Evolutionary conservation across 176 grass and related monocot species (phyloP), one percentile per base, ranked within the genome.

Genomic region (Oryza australiensis): DNA sequence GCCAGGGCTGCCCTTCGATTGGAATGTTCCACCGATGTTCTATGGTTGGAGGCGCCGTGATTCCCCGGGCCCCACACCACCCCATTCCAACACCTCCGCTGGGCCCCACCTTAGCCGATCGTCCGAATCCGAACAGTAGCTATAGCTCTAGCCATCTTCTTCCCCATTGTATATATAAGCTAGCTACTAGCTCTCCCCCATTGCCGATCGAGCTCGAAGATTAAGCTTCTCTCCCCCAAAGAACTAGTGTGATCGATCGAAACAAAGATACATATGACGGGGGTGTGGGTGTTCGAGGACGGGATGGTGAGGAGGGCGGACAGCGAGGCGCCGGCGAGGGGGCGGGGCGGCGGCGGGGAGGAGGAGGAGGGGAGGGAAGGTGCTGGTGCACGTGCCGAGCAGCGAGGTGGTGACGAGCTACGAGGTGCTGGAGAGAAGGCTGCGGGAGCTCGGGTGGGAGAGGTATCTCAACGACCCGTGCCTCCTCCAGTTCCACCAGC

Each of bases 401-500:
- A 74, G 87, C n/a, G 90, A 96, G 84, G 84, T 88, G 16, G 81
- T 96, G 48, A 90, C 83, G 16, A 90, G 90, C 41, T 93, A 96
- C 76, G 85, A 93, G 34, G 63, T 93, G 68, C 90, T 96, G 26
- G 90, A 93, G 32, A 69, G 83, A 18, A 79, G 84, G 29, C 90
- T 96, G 10, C 48, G 80, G 2, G 85, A 86, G 23, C 88, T 96
- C 8, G 93, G 93, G 9, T 96, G 93, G 93, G 90, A 93, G 80
- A 67, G 82, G 23, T 96, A 96, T 53, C 83, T 88, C 6, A 84
- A 86, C 62, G 90, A 89, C 66, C 90, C 93, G 7, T 89, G 91
- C 75, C 80, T 96, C 14, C 77, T 96, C 24, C 93, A 96, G 86
- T 96, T 93, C 73, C 93, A 96, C 83, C 86, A 93, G 86, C 86